Conservation (phyloP, 768 basidiomycete genomes). For the Xerocomellus dryophilus region DNA sequence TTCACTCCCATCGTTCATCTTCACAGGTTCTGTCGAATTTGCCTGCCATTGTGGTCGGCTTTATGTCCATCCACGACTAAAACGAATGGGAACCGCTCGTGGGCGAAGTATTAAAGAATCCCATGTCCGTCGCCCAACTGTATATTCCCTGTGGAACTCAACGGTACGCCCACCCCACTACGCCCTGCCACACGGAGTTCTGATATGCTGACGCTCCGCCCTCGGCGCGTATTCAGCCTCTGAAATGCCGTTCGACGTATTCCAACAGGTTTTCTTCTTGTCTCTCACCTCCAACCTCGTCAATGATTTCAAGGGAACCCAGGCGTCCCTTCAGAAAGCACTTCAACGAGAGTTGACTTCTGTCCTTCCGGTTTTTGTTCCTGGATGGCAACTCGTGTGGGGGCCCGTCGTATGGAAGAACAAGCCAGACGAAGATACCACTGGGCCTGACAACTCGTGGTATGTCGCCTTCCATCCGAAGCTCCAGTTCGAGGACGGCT, state of each 20-base stretch:
- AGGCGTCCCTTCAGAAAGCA: background rate
- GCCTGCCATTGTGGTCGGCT: background rate
- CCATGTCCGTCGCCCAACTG: background rate
- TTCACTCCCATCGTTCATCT: background rate
- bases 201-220: background rate
- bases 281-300: conserved; percentile 6
- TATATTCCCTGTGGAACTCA: background rate
- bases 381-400: conserved; percentile 10
- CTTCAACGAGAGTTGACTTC: background rate
- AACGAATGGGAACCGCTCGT: background rate
- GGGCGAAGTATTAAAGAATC: background rate
- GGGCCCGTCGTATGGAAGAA: conserved; percentile 17
- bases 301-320: background rate
- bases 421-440: background rate
- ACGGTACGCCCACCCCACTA: background rate
- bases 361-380: background rate
- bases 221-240: background rate
- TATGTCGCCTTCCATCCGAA: conserved; percentile 10
- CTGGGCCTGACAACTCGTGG: conserved; percentile 17
- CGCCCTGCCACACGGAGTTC: background rate
- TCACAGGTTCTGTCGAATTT: background rate
- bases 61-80: background rate
- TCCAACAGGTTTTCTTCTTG: conserved; percentile 14
- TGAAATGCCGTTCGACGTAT: conserved; percentile 13
- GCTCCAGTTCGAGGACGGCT: conserved; percentile 12